A percentile compares a stretch with the other conserved stretches of the same genome.
Evolutionary conservation across 345 rosid genomes (phyloP).

Genomic region (Pugionium dolabratum): DNA sequence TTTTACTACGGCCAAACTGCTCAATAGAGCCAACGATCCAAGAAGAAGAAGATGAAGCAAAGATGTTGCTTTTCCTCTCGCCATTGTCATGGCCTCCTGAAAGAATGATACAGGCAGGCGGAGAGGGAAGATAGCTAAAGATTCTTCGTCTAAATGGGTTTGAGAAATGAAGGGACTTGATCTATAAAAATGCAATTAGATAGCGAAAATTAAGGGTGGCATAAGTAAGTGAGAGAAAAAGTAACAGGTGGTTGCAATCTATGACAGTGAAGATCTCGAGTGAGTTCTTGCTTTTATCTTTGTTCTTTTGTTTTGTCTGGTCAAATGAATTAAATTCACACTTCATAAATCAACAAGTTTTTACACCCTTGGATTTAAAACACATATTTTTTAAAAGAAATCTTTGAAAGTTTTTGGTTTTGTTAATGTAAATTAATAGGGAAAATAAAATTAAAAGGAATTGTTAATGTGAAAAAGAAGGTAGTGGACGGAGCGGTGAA

Average conservation of each 20-base stretch:
- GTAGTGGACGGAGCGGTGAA: constrained; percentile 30
- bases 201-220: constrained; percentile 25
- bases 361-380: constrained; percentile 17
- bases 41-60: constrained; percentile 37
- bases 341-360: constrained; percentile 25
- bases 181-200: constrained; percentile 23
- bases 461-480: neutral
- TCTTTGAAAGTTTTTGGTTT: neutral
- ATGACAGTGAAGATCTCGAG: constrained; percentile 39
- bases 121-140: neutral
- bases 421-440: neutral
- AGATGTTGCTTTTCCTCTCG: constrained; percentile 6
- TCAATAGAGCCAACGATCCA: constrained; percentile 52
- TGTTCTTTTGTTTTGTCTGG: constrained; percentile 3
- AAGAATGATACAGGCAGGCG: constrained; percentile 18
- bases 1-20: constrained; percentile 47
- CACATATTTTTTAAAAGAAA: neutral
- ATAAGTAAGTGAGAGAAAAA: constrained; percentile 31
- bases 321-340: constrained; percentile 22
- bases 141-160: too few relatives aligned
- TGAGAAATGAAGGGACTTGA: neutral
- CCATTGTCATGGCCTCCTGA: constrained; percentile 41
- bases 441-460: neutral
- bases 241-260: constrained; percentile 33
- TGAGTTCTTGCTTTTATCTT: neutral